These are phyloP conservation scores for Penicillium cataractarum DNA, from an alignment of 495 filamentous ascomycete genomes.

Conservation along the genomic window DNA sequence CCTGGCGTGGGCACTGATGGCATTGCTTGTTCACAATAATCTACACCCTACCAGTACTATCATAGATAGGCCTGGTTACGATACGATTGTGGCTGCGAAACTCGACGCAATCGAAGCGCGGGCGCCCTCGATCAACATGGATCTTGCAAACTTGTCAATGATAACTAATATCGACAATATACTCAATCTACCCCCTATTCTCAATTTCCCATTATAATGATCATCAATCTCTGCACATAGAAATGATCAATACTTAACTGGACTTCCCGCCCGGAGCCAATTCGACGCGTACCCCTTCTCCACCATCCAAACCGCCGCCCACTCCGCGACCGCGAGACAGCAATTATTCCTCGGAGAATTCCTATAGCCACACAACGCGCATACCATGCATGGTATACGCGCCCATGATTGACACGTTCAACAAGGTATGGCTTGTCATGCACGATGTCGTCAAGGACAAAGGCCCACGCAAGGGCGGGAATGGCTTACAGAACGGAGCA, in stretches of 20 bases:
- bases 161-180: too few species aligned
- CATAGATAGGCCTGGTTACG: neutral
- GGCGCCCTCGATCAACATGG: too few species aligned
- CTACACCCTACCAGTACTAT: too few species aligned
- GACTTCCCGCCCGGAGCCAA: neutral
- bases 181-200: neutral
- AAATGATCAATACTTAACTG: neutral
- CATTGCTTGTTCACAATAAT: neutral
- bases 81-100: neutral
- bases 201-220: too few species aligned
- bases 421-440: slow-evolving; percentile 38
- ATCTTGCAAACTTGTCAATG: too few species aligned
- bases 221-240: neutral
- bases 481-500: slow-evolving; percentile 40
- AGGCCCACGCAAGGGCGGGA: slow-evolving; percentile 38
- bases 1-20: neutral
- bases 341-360: too few species aligned
- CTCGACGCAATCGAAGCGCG: too few species aligned
- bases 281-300: slow-evolving; percentile 27
- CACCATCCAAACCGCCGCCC: slow-evolving; percentile 19
- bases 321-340: slow-evolving; percentile 18
- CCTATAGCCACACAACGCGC: too few species aligned
- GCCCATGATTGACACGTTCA: slow-evolving; percentile 31
- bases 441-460: slow-evolving; percentile 47
- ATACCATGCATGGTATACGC: slow-evolving; percentile 36